These are phyloP conservation scores for Paraconiothyrium brasiliense DNA, from an alignment of 2,329 filamentous ascomycete species.

Conservation along the genomic window DNA sequence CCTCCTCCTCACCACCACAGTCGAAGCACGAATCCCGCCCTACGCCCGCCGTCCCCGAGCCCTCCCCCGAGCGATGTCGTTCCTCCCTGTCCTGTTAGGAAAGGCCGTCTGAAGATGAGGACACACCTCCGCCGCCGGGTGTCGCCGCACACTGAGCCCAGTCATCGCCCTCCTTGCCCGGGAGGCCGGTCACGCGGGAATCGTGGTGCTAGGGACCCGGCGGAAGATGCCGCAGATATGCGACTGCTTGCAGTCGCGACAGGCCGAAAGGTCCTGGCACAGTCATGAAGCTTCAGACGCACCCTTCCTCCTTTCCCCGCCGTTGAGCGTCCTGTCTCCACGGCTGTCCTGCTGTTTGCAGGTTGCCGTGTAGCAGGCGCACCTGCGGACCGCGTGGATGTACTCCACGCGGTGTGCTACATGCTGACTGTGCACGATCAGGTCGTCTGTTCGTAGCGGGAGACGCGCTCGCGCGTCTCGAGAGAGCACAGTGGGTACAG, in stretches of 20 bases:
- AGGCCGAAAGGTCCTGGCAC: conserved; percentile 38
- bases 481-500: not conserved
- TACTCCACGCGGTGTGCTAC: not conserved
- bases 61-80: conserved; percentile 6
- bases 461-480: not conserved
- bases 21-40: conserved; percentile 17
- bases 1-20: conserved; percentile 13
- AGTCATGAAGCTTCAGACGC: conserved; percentile 26
- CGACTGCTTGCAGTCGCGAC: conserved; percentile 27
- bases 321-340: conserved; percentile 18
- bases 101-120: conserved; percentile 12
- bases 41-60: conserved; percentile 6
- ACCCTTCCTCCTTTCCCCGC: conserved; percentile 26
- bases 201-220: conserved; percentile 5
- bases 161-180: not conserved
- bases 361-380: conserved; percentile 14
- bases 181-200: not conserved
- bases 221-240: conserved; percentile 41
- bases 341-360: conserved; percentile 1
- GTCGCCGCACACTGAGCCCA: not conserved
- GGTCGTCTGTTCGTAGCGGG: not conserved
- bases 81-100: conserved; percentile 2
- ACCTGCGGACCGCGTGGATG: conserved; percentile 12
- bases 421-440: not conserved
- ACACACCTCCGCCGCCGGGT: conserved; percentile 6